phyloP scores from a whole-genome alignment of 2,329 filamentous ascomycete genomes.

The Pseudogymnoascus sp. region DNA sequence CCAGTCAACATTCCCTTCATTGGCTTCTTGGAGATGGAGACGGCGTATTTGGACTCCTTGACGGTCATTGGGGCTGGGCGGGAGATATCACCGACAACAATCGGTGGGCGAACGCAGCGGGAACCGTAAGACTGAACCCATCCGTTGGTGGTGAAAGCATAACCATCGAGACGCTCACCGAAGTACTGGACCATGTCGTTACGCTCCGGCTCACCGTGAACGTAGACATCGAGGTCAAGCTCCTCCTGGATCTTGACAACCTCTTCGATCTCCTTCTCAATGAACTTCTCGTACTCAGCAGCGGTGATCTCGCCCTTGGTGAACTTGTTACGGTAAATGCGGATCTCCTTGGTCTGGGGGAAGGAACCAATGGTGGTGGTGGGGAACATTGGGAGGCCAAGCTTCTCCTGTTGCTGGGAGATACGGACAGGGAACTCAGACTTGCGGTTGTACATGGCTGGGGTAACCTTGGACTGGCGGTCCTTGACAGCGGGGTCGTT shows the following conservation, averaged over 20 bases:
- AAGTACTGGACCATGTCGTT: slow-evolving; percentile 99
- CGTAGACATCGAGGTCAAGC: slow-evolving; percentile 92
- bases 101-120: slow-evolving; percentile 94
- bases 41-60: slow-evolving; percentile 99
- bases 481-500: slow-evolving; percentile 98
- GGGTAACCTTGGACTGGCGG: slow-evolving; percentile 79
- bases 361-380: slow-evolving; percentile 99
- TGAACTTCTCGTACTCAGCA: slow-evolving; percentile 95
- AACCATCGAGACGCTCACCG: slow-evolving; percentile 92
- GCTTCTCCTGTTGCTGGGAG: slow-evolving; percentile 79
- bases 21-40: slow-evolving; percentile 92
- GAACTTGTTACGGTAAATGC: slow-evolving; percentile 93
- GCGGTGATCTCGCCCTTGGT: slow-evolving; percentile 96
- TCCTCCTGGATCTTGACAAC: slow-evolving; percentile 97
- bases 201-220: slow-evolving; percentile 98
- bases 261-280: slow-evolving; percentile 95
- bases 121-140: slow-evolving; percentile 99
- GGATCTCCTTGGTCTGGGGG: slow-evolving; percentile 99
- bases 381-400: slow-evolving; percentile 93
- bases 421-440: slow-evolving; percentile 82
- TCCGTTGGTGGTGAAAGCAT: slow-evolving; percentile 97
- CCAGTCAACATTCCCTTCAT: slow-evolving; percentile 99
- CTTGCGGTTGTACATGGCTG: slow-evolving; percentile 85
- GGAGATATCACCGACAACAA: slow-evolving; percentile 97
- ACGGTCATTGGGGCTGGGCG: slow-evolving; percentile 97